phyloP scores from a whole-genome alignment of 2,329 filamentous ascomycete genomes.

The Kalmusia sp. region DNA sequence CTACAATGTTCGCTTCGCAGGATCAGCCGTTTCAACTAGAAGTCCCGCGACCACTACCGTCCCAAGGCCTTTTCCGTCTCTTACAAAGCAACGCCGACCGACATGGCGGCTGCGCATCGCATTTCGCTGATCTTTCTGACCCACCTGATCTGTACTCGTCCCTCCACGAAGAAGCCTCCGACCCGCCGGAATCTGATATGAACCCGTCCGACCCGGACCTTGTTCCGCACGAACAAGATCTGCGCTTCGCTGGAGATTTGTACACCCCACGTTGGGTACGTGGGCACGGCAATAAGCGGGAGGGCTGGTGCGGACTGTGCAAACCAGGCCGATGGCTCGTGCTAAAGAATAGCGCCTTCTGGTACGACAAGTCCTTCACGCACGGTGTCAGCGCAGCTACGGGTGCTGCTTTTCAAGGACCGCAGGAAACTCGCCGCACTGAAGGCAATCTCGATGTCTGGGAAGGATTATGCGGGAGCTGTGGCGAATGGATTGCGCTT shows the following conservation, averaged over 20 bases:
- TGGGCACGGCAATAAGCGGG: slow-evolving; percentile 84
- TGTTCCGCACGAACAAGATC: slow-evolving; percentile 74
- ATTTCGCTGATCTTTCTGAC: slow-evolving; percentile 76
- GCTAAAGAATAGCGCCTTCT: slow-evolving; percentile 88
- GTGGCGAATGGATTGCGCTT: slow-evolving; percentile 80
- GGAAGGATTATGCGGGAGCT: slow-evolving; percentile 80
- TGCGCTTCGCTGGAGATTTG: slow-evolving; percentile 80
- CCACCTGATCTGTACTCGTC: slow-evolving; percentile 80
- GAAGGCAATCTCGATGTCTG: slow-evolving; percentile 82
- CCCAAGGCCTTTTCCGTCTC: slow-evolving; percentile 75
- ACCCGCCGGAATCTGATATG: slow-evolving; percentile 82
- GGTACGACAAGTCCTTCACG: slow-evolving; percentile 92
- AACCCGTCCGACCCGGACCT: slow-evolving; percentile 78
- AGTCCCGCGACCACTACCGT: slow-evolving; percentile 66
- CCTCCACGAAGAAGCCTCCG: slow-evolving; percentile 74
- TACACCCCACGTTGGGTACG: slow-evolving; percentile 87
- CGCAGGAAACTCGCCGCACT: slow-evolving; percentile 76
- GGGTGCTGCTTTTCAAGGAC: slow-evolving; percentile 78
- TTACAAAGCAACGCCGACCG: slow-evolving; percentile 77
- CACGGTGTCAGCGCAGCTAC: slow-evolving; percentile 86
- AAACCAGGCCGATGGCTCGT: slow-evolving; percentile 86
- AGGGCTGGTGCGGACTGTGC: slow-evolving; percentile 90
- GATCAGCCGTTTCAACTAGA: slow-evolving; percentile 61
- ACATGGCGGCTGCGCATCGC: slow-evolving; percentile 66
- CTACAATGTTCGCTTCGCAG: slow-evolving; percentile 57